phyloP scores from a whole-genome alignment of 2,329 filamentous ascomycete species.

The Sclerotinia trifoliorum region DNA sequence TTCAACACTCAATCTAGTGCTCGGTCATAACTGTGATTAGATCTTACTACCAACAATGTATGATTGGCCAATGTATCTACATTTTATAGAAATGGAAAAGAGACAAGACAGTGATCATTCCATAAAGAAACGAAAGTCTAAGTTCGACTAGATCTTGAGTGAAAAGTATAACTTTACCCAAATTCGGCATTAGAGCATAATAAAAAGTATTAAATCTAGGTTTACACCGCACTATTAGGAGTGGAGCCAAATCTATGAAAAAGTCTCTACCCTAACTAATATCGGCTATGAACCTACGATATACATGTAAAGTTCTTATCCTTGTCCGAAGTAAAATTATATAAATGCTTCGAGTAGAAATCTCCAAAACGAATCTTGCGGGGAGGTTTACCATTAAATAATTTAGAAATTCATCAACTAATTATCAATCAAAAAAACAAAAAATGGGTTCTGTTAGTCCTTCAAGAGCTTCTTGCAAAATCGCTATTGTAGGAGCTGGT shows the following conservation, averaged over 20 bases:
- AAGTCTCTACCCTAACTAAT: too few relatives aligned
- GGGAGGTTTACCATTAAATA: too few relatives aligned
- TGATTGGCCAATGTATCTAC: too few relatives aligned
- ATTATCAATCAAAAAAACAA: too few relatives aligned
- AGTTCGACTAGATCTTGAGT: neutral
- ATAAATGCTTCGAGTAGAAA: too few relatives aligned
- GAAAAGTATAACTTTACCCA: neutral
- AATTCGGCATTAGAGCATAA: neutral
- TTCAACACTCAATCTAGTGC: neutral
- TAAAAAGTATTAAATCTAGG: too few relatives aligned
- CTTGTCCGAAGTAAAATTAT: too few relatives aligned
- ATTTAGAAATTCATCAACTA: neutral
- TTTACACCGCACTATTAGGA: too few relatives aligned
- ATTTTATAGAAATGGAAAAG: neutral
- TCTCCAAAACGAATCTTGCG: neutral
- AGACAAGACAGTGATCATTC: neutral
- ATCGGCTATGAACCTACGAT: too few relatives aligned
- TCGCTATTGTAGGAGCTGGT: conserved; percentile 1
- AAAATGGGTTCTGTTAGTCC: neutral
- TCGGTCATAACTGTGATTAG: neutral
- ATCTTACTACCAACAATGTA: too few relatives aligned
- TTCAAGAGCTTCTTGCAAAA: neutral
- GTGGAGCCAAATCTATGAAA: too few relatives aligned
- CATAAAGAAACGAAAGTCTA: neutral
- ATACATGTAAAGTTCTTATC: too few relatives aligned